A percentile compares a stretch with the other conserved stretches of the same genome.
These are phyloP conservation scores for Alternaria metachromatica DNA, from an alignment of 2,329 filamentous ascomycete genomes.

Conservation along the genomic window DNA sequence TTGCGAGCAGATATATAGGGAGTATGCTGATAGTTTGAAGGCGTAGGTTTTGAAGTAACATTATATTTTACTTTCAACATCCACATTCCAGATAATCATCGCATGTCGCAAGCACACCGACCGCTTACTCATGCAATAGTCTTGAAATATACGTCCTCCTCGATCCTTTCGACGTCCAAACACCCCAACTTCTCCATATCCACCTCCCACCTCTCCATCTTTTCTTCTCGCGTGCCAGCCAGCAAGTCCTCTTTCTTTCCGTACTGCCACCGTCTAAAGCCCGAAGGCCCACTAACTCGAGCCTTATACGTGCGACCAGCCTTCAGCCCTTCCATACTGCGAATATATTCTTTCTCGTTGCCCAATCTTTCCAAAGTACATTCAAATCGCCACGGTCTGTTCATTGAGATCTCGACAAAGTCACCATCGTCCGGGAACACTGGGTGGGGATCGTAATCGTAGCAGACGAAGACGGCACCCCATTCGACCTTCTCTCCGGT, in stretches of 20 bases:
- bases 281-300: fast-evolving
- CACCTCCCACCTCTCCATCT: neutral
- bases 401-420: fast-evolving
- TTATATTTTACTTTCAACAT: no score
- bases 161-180: neutral
- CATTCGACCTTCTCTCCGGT: neutral
- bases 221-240: neutral
- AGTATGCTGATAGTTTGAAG: slow-evolving; percentile 13
- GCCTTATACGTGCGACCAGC: neutral
- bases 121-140: neutral
- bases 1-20: slow-evolving; percentile 12
- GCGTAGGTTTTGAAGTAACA: neutral
- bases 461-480: neutral
- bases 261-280: neutral
- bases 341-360: neutral
- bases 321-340: neutral
- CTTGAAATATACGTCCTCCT: neutral
- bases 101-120: neutral
- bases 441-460: neutral
- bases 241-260: neutral
- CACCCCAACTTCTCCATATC: neutral
- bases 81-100: neutral
- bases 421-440: neutral
- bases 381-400: neutral
- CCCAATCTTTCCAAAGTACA: neutral